Percentiles rank a stretch among this genome's conserved stretches.
phyloP scores from a whole-genome alignment of 768 basidiomycete species.

The Tricholoma terreum region DNA sequence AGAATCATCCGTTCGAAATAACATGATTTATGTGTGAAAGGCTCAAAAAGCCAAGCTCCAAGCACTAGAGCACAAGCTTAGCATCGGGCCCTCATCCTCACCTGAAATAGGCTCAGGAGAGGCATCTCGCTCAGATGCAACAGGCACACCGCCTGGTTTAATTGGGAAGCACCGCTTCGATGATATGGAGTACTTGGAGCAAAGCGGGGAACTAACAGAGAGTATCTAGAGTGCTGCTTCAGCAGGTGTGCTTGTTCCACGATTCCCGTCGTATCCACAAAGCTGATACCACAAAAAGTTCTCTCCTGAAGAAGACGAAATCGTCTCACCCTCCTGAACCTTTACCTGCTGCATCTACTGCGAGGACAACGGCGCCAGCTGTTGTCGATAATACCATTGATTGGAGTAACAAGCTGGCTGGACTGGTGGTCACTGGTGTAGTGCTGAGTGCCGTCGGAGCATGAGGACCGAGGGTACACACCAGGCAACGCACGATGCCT shows the following conservation, averaged over 20 bases:
- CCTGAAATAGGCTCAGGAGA: conserved; percentile 24
- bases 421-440: not conserved
- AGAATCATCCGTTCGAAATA: not conserved
- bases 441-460: not conserved
- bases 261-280: not conserved
- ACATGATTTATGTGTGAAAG: conserved; percentile 40
- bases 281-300: conserved; percentile 35
- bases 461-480: not conserved
- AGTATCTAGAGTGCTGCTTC: conserved; percentile 88
- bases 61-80: conserved; percentile 79
- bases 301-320: conserved; percentile 73
- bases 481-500: too few relatives aligned
- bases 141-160: conserved; percentile 41
- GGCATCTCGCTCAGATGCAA: conserved; percentile 21
- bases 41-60: conserved; percentile 82
- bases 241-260: conserved; percentile 49
- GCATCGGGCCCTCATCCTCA: conserved; percentile 47
- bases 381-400: not conserved
- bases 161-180: conserved; percentile 89
- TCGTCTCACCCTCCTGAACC: not conserved
- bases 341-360: conserved; percentile 10
- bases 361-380: not conserved
- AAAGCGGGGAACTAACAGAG: conserved; percentile 87
- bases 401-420: not conserved
- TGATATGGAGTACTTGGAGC: conserved; percentile 88